Base-by-base conservation (phyloP, 108 stramenopile genomes). In the Cyclostephanos tholiformis region DNA sequence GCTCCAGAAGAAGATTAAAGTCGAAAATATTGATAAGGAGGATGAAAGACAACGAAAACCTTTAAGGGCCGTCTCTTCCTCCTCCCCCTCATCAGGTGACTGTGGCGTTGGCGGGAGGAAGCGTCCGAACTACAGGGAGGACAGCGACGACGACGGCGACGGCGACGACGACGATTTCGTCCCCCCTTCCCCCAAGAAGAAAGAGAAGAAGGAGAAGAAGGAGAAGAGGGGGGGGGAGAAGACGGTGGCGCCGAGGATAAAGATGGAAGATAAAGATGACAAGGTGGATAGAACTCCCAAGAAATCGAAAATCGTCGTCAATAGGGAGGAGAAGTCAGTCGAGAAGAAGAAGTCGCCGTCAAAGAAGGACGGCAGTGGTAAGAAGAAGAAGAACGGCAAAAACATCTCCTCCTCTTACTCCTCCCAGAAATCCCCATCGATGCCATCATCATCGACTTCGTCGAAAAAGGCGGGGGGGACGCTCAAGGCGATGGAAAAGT, bases 401-500 rank as follows among this genome's bases (percentile, higher is more conserved):
- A n/a, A n/a, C n/a, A n/a, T n/a, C n/a, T 10, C 69, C 61, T 6
- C 69, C 0, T 62, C n/a, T 11, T 65, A 35, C 17, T 67, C 65
- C 11, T 27, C 50, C 17, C 66, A 49, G 25, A 84, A 82, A n/a
- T n/a, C n/a, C n/a, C n/a, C n/a, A n/a, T n/a, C n/a, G n/a, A n/a
- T n/a, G n/a, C n/a, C n/a, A n/a, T n/a, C n/a, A n/a, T n/a, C n/a
- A n/a, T n/a, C n/a, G n/a, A n/a, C n/a, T n/a, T n/a, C n/a, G n/a
- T n/a, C n/a, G 56, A 62, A 70, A 17, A 60, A 62, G 44, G 67
- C 71, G 32, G 46, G 60, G 38, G 61, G 55, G 50, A 75, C 53
- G 44, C 72, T 93, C 38, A 95, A 95, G 76, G 79, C 87, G 69
- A 64, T 90, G 49, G 91, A 93, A 65, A 89, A 85, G 56, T 53